Evolutionary conservation across 1,284 basidiomycete genomes (phyloP), one percentile per base, ranked within the genome.

Genomic region (Trichosporon asahii): DNA sequence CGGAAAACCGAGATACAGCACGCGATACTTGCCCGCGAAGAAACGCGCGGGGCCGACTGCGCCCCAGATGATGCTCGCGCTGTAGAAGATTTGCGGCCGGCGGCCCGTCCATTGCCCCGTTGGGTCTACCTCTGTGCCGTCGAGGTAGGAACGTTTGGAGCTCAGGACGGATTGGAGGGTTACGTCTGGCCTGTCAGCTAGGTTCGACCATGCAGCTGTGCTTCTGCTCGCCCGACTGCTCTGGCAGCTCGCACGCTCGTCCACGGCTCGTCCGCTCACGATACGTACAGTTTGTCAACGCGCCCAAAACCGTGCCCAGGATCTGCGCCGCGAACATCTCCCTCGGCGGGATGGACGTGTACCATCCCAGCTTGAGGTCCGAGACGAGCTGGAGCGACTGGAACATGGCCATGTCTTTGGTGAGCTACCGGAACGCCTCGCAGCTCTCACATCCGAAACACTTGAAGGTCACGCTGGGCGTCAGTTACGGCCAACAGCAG

Each of bases 311-410:
- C 0, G 85, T 86, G 1, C 85, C 85, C 25, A 84, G 72, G n/a
- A 85, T 82, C 72, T 86, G 85, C 4, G 82, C 82, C 2, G 83
- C 74, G 69, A 86, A 86, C 86, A 86, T 86, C 76, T 85, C 83
- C 66, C 71, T 74, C 5, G 81, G 81, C 12, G 81, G 80, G 25
- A 82, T 81, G 0, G 79, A 81, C 25, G 78, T 82, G 69, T 84
- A 84, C 78, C 82, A 83, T 0, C 82, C 83, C 11, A 85, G 79
- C 75, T 86, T 87, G 55, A 86, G 80, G 70, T 87, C 86, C 3
- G 75, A 74, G 1, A 85, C 80, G 14, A 87, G 77, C 63, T 82
- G 80, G 0, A 84, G 74, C 7, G 83, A 83, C 73, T 84, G 84
- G 1, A 79, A 78, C 79, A 84, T 80, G 29, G 82, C 80, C 83